Evolutionary conservation across 345 rosid species (phyloP).

Genomic region (Eucalyptus virginea): DNA sequence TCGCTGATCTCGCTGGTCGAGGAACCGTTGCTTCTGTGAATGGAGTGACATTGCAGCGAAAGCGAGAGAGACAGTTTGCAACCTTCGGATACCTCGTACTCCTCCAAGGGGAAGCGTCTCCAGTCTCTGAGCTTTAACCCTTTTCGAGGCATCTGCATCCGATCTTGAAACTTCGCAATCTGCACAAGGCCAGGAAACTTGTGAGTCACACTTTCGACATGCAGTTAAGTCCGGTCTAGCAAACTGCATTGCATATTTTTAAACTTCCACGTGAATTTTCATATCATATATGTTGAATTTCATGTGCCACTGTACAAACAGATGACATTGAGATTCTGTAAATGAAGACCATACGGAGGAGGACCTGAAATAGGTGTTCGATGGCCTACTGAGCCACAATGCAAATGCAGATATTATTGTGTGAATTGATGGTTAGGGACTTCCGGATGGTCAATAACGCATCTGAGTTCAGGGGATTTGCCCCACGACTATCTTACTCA

Average conservation of each 20-base stretch:
- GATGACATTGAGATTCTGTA: neutral
- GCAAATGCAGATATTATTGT: neutral
- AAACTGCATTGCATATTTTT: neutral
- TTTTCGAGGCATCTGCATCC: neutral
- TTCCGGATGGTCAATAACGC: neutral
- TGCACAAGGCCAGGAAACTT: neutral
- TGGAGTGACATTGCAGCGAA: slow-evolving; percentile 23
- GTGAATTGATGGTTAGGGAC: neutral
- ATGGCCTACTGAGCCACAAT: neutral
- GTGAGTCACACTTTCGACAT: neutral
- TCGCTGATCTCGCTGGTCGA: slow-evolving; percentile 62
- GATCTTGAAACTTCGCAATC: neutral
- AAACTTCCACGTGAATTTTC: neutral
- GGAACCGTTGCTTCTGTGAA: slow-evolving; percentile 26
- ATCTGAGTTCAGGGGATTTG: neutral
- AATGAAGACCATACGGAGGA: neutral
- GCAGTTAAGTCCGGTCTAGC: neutral
- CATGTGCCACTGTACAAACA: neutral
- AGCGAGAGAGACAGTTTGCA: slow-evolving; percentile 46
- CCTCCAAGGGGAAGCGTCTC: neutral
- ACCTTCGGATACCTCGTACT: neutral
- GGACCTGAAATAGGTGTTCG: neutral
- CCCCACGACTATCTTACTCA: neutral
- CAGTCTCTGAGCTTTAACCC: neutral
- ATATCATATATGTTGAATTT: neutral